Conservation (phyloP, 2,329 filamentous ascomycete species). For the Fusarium annulatum region DNA sequence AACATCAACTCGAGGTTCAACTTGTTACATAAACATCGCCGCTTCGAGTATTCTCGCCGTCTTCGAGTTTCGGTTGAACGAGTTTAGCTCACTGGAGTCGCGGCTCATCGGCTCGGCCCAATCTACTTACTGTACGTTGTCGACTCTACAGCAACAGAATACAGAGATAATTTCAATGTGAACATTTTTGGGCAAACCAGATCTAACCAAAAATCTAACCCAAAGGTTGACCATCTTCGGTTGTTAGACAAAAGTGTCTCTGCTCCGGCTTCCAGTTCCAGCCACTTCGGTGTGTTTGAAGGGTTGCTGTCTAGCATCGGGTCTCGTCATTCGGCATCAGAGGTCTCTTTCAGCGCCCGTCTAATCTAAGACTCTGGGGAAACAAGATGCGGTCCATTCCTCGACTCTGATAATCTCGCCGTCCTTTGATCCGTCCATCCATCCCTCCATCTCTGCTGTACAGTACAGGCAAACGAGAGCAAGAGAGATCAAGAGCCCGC, state of each 20-base stretch:
- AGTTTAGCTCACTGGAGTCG: not conserved
- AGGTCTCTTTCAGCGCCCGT: conserved; percentile 17
- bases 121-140: not conserved
- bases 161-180: conserved; percentile 4
- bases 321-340: conserved; percentile 36
- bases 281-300: conserved; percentile 15
- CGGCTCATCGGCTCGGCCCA: conserved; percentile 19
- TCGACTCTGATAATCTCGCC: not conserved
- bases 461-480: not conserved
- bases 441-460: not conserved
- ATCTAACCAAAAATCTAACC: not conserved
- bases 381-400: conserved; percentile 32
- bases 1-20: conserved; percentile 3
- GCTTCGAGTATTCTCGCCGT: conserved; percentile 27
- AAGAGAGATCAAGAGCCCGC: not conserved
- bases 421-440: not conserved
- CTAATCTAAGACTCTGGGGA: conserved; percentile 39
- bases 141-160: conserved; percentile 2
- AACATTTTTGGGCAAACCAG: conserved; percentile 2
- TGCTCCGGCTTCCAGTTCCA: conserved; percentile 14
- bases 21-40: conserved; percentile 38
- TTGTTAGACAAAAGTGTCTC: conserved; percentile 13
- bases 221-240: not conserved
- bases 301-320: conserved; percentile 28
- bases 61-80: conserved; percentile 5